phyloP scores from a whole-genome alignment of 176 grass and related monocot genomes.

The Triticum timopheevii region DNA sequence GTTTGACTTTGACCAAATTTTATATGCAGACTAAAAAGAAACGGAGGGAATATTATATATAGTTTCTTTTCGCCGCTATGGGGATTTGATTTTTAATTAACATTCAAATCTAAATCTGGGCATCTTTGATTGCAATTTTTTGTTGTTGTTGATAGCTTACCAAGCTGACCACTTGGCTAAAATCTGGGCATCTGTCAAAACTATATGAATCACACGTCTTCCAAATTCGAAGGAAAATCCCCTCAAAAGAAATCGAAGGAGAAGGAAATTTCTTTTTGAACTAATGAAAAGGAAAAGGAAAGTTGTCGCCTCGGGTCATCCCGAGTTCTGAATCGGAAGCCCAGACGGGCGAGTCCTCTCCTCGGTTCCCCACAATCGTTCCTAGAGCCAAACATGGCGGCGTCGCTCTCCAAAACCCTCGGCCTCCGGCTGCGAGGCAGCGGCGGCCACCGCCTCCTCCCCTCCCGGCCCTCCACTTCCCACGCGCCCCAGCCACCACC shows the following conservation, averaged over 20 bases:
- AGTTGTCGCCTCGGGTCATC: neutral
- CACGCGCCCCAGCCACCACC: slow-evolving; percentile 29
- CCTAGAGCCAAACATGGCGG: slow-evolving; percentile 45
- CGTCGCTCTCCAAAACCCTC: slow-evolving; percentile 56
- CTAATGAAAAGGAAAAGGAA: neutral
- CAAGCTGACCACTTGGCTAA: too few relatives aligned
- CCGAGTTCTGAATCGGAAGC: neutral
- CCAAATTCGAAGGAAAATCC: neutral
- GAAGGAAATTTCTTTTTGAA: too few relatives aligned
- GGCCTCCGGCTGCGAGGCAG: slow-evolving; percentile 31
- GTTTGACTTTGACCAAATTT: too few relatives aligned
- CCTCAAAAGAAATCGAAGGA: neutral
- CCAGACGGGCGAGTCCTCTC: neutral
- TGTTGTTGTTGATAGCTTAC: too few relatives aligned
- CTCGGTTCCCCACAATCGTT: slow-evolving; percentile 16
- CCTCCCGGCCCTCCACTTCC: slow-evolving; percentile 35
- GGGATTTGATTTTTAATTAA: neutral
- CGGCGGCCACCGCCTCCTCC: slow-evolving; percentile 20
- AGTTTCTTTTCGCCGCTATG: neutral
- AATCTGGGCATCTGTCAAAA: too few relatives aligned
- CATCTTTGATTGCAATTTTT: too few relatives aligned
- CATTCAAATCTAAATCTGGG: neutral
- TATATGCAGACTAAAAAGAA: too few relatives aligned
- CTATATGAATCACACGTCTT: neutral
- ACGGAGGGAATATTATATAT: neutral